Evolutionary conservation across 1,284 basidiomycete genomes (phyloP).

Genomic region (Ustilago shanxiensis): DNA sequence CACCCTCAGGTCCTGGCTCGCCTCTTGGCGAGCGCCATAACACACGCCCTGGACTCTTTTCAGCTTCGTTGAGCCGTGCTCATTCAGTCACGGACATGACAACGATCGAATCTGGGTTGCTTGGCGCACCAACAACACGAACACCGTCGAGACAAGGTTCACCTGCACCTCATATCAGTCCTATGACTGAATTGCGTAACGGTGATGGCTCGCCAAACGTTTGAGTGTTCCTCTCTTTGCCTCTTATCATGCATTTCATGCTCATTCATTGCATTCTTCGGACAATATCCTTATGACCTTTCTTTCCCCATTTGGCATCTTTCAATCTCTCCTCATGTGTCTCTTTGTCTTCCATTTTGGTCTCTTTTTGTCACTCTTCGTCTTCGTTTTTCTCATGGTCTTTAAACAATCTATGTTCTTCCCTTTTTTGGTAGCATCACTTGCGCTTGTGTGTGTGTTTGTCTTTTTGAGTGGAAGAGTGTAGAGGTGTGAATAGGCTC

Average conservation of each 20-base stretch:
- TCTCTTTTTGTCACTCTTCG: conserved; percentile 3
- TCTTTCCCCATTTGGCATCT: background rate
- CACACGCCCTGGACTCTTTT: conserved; percentile 27
- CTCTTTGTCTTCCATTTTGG: background rate
- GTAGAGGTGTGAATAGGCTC: background rate
- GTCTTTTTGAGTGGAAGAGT: too few relatives aligned
- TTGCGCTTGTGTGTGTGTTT: too few relatives aligned
- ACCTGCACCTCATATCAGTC: conserved; percentile 32
- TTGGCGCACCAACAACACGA: conserved; percentile 26
- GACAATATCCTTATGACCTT: background rate
- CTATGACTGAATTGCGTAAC: conserved; percentile 34
- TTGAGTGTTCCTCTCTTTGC: conserved; percentile 4
- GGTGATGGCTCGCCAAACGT: conserved; percentile 16
- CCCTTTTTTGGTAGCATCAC: background rate
- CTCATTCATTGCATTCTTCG: background rate
- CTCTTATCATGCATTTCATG: conserved; percentile 1
- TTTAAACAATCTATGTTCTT: conserved; percentile 5
- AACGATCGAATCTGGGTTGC: conserved; percentile 25
- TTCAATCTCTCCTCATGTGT: background rate
- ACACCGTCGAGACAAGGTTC: conserved; percentile 43
- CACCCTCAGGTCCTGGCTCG: conserved; percentile 38
- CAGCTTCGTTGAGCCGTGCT: conserved; percentile 42
- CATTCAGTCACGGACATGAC: conserved; percentile 44
- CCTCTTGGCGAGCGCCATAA: conserved; percentile 36
- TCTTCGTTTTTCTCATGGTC: background rate